Evolutionary conservation across 2,329 filamentous ascomycete genomes (phyloP).

Genomic region (Trichoderma sp.): DNA sequence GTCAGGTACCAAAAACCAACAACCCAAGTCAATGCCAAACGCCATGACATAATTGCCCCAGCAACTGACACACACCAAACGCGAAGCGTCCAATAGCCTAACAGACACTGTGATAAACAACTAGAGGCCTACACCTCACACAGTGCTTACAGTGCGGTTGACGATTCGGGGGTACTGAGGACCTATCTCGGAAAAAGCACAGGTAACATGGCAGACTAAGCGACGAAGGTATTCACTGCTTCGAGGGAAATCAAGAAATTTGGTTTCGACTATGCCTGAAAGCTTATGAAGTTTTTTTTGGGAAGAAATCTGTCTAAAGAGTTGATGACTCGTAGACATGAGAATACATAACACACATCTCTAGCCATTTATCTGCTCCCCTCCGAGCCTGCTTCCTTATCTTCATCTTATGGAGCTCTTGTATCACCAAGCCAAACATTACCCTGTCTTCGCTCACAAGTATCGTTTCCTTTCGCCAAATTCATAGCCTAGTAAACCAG

Average conservation of each 20-base stretch:
- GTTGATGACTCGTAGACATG: constrained; percentile 10
- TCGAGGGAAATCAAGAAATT: background rate
- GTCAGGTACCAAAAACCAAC: constrained; percentile 18
- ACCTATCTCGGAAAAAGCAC: background rate
- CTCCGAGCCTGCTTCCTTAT: background rate
- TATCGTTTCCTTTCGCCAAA: background rate
- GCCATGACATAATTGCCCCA: constrained; percentile 33
- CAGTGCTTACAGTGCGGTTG: constrained; percentile 16
- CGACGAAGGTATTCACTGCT: background rate
- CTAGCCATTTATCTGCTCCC: constrained; percentile 12
- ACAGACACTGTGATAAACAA: constrained; percentile 21
- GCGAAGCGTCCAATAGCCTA: background rate
- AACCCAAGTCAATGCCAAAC: constrained; percentile 3
- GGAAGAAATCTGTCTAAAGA: constrained; percentile 9
- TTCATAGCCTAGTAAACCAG: constrained; percentile 62
- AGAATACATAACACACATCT: constrained; percentile 2
- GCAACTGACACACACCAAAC: constrained; percentile 27
- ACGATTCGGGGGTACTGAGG: background rate
- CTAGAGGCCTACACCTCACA: background rate
- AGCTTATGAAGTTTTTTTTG: constrained; percentile 6
- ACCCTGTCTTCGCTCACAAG: constrained; percentile 1
- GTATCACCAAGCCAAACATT: constrained; percentile 14
- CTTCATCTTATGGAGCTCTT: background rate
- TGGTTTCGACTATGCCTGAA: constrained; percentile 19
- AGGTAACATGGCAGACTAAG: background rate